Percentiles rank a stretch among this genome's conserved stretches.
Evolutionary conservation across 768 basidiomycete genomes (phyloP).

Genomic region (Roridomyces roridus): DNA sequence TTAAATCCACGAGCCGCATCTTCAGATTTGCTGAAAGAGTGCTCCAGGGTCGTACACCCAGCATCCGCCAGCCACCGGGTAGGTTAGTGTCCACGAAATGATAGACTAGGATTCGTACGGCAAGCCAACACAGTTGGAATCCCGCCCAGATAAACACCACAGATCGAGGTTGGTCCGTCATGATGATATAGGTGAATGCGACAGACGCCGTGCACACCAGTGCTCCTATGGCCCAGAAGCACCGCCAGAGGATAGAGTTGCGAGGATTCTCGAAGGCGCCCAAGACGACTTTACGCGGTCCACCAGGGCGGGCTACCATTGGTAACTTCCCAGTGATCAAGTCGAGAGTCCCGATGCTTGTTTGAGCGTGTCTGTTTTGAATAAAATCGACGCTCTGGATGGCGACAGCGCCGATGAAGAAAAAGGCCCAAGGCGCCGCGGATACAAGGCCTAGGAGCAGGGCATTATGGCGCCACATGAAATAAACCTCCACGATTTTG

Average conservation of each 20-base stretch:
- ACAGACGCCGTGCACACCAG: constrained; percentile 25
- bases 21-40: constrained; percentile 17
- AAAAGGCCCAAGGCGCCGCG: constrained; percentile 28
- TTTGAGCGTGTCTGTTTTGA: background rate
- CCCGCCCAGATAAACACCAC: constrained; percentile 27
- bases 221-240: constrained; percentile 29
- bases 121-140: constrained; percentile 33
- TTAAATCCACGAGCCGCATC: constrained; percentile 25
- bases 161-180: constrained; percentile 6
- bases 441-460: too few relatives aligned
- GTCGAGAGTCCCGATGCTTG: constrained; percentile 21
- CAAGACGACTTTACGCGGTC: too few relatives aligned
- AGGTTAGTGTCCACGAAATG: constrained; percentile 23
- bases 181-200: too few relatives aligned
- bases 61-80: constrained; percentile 7
- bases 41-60: constrained; percentile 10
- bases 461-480: constrained; percentile 19
- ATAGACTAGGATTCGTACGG: constrained; percentile 26
- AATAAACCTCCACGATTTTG: constrained; percentile 30
- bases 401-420: constrained; percentile 19
- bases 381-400: constrained; percentile 15
- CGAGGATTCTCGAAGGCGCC: constrained; percentile 26
- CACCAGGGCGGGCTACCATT: constrained; percentile 22
- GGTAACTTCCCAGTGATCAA: constrained; percentile 31
- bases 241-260: constrained; percentile 24